These are phyloP conservation scores for Xylariaceae sp. DNA, from an alignment of 2,329 filamentous ascomycete species.

Conservation along the genomic window DNA sequence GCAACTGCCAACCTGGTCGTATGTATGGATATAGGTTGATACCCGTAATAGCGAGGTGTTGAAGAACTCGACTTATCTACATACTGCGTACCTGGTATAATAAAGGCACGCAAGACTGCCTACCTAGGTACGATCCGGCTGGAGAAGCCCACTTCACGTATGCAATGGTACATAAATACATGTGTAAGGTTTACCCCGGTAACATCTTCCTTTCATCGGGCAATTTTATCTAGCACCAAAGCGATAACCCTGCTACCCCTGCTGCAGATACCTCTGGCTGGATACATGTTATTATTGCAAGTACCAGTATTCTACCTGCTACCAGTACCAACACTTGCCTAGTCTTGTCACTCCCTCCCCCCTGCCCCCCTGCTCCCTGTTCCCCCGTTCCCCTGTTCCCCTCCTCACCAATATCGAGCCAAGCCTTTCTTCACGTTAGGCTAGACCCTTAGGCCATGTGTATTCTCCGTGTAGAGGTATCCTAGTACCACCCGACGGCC, in stretches of 20 bases:
- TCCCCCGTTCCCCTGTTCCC: constrained; percentile 8
- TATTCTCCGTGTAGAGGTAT: constrained; percentile 29
- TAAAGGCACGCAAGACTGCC: background rate
- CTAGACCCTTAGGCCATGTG: constrained; percentile 40
- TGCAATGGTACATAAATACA: constrained; percentile 34
- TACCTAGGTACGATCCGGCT: constrained; percentile 23
- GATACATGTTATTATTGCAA: too few species aligned
- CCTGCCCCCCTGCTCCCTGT: constrained; percentile 11
- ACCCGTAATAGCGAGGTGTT: background rate
- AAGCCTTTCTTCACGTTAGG: constrained; percentile 17
- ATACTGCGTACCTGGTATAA: too few species aligned
- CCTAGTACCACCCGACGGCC: constrained; percentile 30
- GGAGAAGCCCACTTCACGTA: constrained; percentile 28
- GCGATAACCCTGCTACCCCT: constrained; percentile 37
- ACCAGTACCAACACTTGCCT: constrained; percentile 21
- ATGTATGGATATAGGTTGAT: too few species aligned
- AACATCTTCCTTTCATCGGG: constrained; percentile 41
- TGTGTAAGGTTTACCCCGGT: constrained; percentile 37
- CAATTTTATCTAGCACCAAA: constrained; percentile 48
- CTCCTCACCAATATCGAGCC: constrained; percentile 9
- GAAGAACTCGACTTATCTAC: background rate
- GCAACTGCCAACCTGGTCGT: too few species aligned
- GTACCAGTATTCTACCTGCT: constrained; percentile 19
- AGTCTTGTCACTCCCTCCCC: constrained; percentile 33
- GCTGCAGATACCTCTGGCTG: constrained; percentile 27